Evolutionary conservation across 306 rosid genomes (phyloP), one percentile per base, ranked within the genome.

Genomic region (Cicer judaicum): DNA sequence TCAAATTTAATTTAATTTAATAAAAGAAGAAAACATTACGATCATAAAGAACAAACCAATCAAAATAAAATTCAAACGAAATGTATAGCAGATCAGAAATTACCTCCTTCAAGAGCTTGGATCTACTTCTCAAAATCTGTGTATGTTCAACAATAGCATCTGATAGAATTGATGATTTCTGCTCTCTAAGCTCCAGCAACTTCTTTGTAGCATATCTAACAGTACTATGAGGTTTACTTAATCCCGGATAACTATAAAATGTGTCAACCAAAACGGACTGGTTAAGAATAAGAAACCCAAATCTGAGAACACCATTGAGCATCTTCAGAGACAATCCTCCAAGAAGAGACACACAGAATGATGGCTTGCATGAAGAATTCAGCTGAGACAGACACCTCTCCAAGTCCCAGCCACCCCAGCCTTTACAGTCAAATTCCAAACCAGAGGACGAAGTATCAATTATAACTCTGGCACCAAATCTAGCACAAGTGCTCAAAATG

Each of bases 361-460:
- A 85, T 40, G 95, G 83, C 18, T 84, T 80, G 77, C 80, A 60
- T 41, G 88, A 82, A 44, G 77, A 64, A 38, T 80, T 82, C 70
- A 92, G 78, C 86, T 73, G 87, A 21, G 89, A 87, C 78, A 92
- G 80, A 79, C 87, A 83, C 59, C 78, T 78, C 21, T 70, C 93
- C 81, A 94, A 85, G 80, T 86, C 79, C 97, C 99, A 94, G 85
- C 94, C 91, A 57, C 91, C 88, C 90, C 92, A 92, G 60, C 87
- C 89, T 70, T 84, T 84, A 43, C 6, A 47, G 70, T 89, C 97
- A 87, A 87, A 94, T 86, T 92, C 97, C 87, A 94, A 84, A 70
- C 99, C 99, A 1, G 99, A 94, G 80, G 88, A 92, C 48, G 99
- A 84, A n/a, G 97, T 89, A 63, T 94, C 99, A 62, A 94, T 82